Evolutionary conservation across 805 yeast genomes (phyloP).

Genomic region (Lipomyces anomalus): DNA sequence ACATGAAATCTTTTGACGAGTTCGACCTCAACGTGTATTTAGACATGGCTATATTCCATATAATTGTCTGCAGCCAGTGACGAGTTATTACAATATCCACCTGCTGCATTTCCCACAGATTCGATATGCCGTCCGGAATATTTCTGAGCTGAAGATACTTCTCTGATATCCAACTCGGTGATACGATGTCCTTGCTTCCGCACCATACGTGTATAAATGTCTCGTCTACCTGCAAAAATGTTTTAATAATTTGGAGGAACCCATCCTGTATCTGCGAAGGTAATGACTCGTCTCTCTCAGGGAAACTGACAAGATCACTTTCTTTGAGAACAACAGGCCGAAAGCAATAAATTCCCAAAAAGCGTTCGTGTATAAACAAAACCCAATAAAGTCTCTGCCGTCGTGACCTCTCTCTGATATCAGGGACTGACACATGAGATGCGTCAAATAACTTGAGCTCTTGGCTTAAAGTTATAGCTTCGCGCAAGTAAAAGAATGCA

Average conservation of each 20-base stretch:
- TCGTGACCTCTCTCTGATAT: not conserved
- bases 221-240: not conserved
- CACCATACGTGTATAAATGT: not conserved
- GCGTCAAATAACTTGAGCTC: not conserved
- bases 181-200: not conserved
- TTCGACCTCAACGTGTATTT: not conserved
- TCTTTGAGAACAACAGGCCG: not conserved
- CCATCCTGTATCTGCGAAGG: slow-evolving; percentile 1
- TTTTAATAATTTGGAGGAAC: not conserved
- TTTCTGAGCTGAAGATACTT: not conserved
- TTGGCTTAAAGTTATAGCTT: slow-evolving; percentile 1
- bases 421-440: not conserved
- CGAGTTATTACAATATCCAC: not conserved
- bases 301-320: not conserved
- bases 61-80: not conserved
- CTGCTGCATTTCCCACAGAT: slow-evolving; percentile 1
- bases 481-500: slow-evolving; percentile 1
- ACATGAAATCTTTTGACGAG: slow-evolving; percentile 2
- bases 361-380: not conserved
- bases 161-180: not conserved
- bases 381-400: slow-evolving; percentile 1
- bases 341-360: not conserved
- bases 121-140: not conserved
- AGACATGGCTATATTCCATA: slow-evolving; percentile 1
- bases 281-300: not conserved